Evolutionary conservation across 2,329 filamentous ascomycete genomes (phyloP), one percentile per base, ranked within the genome.

Genomic region (Colletotrichum sp.): DNA sequence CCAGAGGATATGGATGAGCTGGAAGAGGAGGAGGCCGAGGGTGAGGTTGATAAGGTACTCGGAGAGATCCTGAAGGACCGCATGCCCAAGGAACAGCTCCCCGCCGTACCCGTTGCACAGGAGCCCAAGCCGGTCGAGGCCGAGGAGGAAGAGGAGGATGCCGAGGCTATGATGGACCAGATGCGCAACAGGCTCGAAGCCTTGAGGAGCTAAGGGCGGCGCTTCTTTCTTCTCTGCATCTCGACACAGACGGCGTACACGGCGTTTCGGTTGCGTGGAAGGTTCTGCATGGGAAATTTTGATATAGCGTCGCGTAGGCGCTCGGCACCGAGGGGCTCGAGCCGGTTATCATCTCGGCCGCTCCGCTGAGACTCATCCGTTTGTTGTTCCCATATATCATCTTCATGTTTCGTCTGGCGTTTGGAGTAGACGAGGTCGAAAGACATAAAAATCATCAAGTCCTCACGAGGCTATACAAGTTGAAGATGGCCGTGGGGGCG

Each of bases 101-200:
- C 90, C 8, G 89, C 87, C 10, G 88, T 90, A 72, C 91, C 92
- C n/a, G 85, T 90, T 36, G 81, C 84, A 16, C 84, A 86, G 58
- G 88, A 89, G 78, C 88, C 90, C 32, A 88, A 90, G 71, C 88
- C 89, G 21, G 87, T 87, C 52, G 88, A 87, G 72, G 87, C 87
- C 6, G 88, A 88, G 76, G 89, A 88, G 84, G 93, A 90, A 74
- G 95, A 98, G 81, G 94, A 96, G 82, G 94, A 97, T 80, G 93
- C 95, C 77, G 96, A 98, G 85, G 95, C 94, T 64, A 95, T 97
- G 88, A 92, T 99, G 87, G 94, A 96, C 80, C 94, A 98, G 87
- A 99, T 99, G 97, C 90, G 96, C 83, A 96, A 96, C 79, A 90
- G 96, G 64, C 85, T 99, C 80, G 95, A 99, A 86, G 96, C 96